Percentiles rank a stretch among this genome's conserved stretches.
Conservation (phyloP, 305 asterid genomes). For the Fraxinus latifolia region DNA sequence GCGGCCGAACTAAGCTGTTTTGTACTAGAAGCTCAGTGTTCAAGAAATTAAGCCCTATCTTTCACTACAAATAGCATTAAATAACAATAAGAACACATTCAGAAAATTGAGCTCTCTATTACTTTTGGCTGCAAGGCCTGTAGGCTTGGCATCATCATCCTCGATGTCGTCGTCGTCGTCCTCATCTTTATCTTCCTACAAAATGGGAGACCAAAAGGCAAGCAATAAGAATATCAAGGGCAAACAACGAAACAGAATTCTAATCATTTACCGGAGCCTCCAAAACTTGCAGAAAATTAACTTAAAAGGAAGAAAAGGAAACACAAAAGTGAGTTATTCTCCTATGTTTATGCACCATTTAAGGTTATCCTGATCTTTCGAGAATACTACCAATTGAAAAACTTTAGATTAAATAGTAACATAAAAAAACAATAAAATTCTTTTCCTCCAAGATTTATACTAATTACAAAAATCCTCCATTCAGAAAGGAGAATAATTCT, state of each 20-base stretch:
- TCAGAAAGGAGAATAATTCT: not conserved
- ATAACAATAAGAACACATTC: constrained; percentile 4
- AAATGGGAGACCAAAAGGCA: constrained; percentile 9
- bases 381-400: not conserved
- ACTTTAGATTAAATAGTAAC: not conserved
- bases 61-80: not conserved
- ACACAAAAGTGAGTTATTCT: not conserved
- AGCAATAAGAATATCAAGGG: constrained; percentile 1
- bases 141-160: constrained; percentile 48
- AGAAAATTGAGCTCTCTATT: constrained; percentile 27
- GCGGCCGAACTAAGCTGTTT: not conserved
- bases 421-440: not conserved
- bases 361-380: not conserved
- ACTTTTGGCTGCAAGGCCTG: constrained; percentile 76
- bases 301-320: not conserved
- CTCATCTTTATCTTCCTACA: constrained; percentile 49
- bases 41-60: constrained; percentile 10
- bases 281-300: not conserved
- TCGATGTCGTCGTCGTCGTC: constrained; percentile 32
- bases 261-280: not conserved
- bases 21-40: not conserved
- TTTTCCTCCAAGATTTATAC: not conserved
- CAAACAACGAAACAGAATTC: not conserved
- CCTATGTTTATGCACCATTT: not conserved
- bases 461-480: not conserved